Conservation (phyloP, 2,329 filamentous ascomycete genomes). For the Colletotrichum sublineola region DNA sequence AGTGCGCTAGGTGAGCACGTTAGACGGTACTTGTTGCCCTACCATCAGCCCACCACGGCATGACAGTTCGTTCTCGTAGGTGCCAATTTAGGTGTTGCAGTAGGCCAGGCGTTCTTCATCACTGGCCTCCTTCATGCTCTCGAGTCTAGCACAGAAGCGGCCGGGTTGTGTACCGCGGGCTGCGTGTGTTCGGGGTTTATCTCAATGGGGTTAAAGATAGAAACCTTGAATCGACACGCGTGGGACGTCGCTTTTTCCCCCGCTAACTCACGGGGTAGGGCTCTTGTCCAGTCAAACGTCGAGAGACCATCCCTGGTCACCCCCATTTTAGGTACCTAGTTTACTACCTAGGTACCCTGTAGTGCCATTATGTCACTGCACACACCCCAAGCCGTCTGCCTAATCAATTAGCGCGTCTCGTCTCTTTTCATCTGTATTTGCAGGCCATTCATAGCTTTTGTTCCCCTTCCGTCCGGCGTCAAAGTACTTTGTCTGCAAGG, state of each 20-base stretch:
- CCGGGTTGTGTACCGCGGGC: conserved; percentile 1
- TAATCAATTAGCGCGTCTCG: too few relatives aligned
- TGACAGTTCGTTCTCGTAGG: not conserved
- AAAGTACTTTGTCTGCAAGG: conserved; percentile 10
- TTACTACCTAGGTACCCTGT: too few relatives aligned
- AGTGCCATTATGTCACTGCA: too few relatives aligned
- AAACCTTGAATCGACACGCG: conserved; percentile 41
- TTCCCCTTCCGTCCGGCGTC: not conserved
- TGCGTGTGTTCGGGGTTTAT: conserved; percentile 42
- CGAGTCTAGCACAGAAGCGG: not conserved
- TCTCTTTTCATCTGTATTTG: conserved; percentile 2
- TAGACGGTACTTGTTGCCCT: not conserved
- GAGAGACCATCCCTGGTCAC: not conserved
- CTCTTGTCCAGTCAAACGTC: not conserved
- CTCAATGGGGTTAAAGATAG: conserved; percentile 40
- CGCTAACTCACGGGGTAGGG: too few relatives aligned
- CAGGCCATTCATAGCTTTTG: not conserved
- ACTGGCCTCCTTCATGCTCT: conserved; percentile 1
- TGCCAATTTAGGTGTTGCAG: conserved; percentile 2
- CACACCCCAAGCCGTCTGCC: too few relatives aligned
- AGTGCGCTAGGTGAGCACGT: too few relatives aligned
- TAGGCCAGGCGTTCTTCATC: conserved; percentile 29
- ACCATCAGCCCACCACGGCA: not conserved
- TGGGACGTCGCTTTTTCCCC: conserved; percentile 21
- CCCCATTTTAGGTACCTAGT: not conserved